Conservation (phyloP, 345 rosid species). For the Cardiospermum halicacabum region DNA sequence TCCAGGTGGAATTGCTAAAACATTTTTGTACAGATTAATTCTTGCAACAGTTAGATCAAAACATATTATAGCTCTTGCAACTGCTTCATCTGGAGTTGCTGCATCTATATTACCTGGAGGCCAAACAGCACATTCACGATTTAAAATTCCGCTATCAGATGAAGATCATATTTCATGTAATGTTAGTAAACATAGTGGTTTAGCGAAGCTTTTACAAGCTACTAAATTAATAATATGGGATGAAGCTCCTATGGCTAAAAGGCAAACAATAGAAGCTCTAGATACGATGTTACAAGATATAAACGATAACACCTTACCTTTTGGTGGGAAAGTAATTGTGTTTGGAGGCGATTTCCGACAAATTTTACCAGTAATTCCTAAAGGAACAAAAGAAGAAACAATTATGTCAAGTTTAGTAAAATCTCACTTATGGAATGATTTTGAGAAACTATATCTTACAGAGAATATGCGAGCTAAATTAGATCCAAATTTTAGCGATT, state of each 20-base stretch:
- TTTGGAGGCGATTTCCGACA: neutral
- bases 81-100: neutral
- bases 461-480: too few relatives aligned
- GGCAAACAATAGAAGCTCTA: neutral
- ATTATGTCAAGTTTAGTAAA: neutral
- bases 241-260: neutral
- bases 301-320: neutral
- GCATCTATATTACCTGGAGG: neutral
- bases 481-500: too few relatives aligned
- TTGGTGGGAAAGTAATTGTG: too few relatives aligned
- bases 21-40: neutral
- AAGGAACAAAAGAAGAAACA: neutral
- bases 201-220: neutral
- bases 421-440: too few relatives aligned
- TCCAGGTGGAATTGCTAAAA: slow-evolving; percentile 8
- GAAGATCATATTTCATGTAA: neutral
- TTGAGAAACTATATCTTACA: neutral
- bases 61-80: neutral
- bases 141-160: neutral
- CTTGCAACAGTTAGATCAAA: neutral
- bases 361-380: neutral
- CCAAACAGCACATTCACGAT: slow-evolving; percentile 6
- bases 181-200: neutral
- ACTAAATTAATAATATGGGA: neutral
- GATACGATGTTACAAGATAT: neutral